Evolutionary conservation across 768 basidiomycete genomes (phyloP).

Genomic region (Trametes gibbosa): DNA sequence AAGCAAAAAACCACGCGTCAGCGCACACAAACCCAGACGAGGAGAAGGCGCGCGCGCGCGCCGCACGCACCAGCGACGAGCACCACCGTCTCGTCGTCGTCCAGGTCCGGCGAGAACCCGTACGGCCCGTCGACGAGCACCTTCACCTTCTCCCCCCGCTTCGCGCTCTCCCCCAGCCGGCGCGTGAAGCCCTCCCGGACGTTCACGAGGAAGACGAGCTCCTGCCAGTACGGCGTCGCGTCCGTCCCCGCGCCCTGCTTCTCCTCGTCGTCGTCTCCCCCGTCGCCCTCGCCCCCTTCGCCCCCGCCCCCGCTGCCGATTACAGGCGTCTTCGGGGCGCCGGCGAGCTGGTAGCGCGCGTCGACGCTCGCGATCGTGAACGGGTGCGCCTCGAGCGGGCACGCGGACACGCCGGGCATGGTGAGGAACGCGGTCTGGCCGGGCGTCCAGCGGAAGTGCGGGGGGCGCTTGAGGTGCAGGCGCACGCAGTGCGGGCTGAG

Average conservation of each 20-base stretch:
- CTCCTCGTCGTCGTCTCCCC: not conserved
- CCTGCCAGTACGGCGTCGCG: constrained; percentile 27
- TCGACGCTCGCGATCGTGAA: constrained; percentile 49
- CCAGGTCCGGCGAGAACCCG: constrained; percentile 41
- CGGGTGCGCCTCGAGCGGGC: constrained; percentile 55
- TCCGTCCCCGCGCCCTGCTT: constrained; percentile 12
- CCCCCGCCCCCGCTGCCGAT: not conserved
- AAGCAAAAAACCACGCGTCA: too few relatives aligned
- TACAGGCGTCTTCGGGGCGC: not conserved
- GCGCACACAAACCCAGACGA: too few relatives aligned
- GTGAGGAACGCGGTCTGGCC: constrained; percentile 56
- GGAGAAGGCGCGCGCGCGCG: too few relatives aligned
- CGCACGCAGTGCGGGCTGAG: constrained; percentile 47
- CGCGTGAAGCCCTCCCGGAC: constrained; percentile 60
- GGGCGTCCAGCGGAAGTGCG: constrained; percentile 49
- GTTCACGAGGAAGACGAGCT: constrained; percentile 57
- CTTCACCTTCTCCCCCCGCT: constrained; percentile 33
- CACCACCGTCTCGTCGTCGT: constrained; percentile 43
- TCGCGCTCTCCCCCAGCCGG: constrained; percentile 38
- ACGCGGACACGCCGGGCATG: constrained; percentile 43
- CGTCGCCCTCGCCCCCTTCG: not conserved
- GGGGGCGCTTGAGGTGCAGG: constrained; percentile 42
- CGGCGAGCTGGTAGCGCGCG: constrained; percentile 8
- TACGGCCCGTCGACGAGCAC: constrained; percentile 64
- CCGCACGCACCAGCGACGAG: constrained; percentile 50